These are phyloP conservation scores for Alopecurus myosuroides DNA, from an alignment of 176 grass and related monocot genomes.

Conservation along the genomic window DNA sequence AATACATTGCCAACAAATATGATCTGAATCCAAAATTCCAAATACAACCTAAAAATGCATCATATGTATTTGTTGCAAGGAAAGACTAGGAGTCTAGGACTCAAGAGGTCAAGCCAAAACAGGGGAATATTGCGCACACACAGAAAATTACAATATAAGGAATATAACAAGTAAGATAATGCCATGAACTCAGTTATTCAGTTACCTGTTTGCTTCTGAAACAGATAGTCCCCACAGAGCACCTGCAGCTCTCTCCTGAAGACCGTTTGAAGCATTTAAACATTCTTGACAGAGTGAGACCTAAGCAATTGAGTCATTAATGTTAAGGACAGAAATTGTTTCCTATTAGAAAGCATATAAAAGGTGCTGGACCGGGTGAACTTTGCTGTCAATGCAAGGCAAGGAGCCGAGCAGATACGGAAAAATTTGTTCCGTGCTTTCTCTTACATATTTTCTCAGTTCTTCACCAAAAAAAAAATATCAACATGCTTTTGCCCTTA, in stretches of 20 bases:
- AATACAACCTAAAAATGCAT: background rate
- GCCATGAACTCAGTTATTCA: background rate
- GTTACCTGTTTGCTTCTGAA: slow-evolving; percentile 97
- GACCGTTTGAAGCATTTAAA: slow-evolving; percentile 90
- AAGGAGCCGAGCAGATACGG: background rate
- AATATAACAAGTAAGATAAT: background rate
- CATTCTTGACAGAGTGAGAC: slow-evolving; percentile 86
- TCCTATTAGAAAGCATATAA: slow-evolving; percentile 1
- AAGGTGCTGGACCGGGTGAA: background rate
- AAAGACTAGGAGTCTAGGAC: background rate
- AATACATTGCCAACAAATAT: background rate
- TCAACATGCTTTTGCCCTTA: background rate
- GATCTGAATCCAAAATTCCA: background rate
- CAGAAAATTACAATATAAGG: background rate
- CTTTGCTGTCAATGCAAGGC: background rate
- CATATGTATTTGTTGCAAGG: background rate
- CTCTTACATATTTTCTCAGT: background rate
- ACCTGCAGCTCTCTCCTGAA: slow-evolving; percentile 98
- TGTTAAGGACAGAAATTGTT: slow-evolving; percentile 5
- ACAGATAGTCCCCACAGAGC: slow-evolving; percentile 98
- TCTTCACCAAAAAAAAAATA: background rate
- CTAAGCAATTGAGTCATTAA: slow-evolving; percentile 39
- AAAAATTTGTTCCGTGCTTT: background rate
- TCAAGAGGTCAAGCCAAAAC: background rate
- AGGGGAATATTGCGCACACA: background rate